Conservation (phyloP, 306 rosid species). For the Fragaria vesca region DNA sequence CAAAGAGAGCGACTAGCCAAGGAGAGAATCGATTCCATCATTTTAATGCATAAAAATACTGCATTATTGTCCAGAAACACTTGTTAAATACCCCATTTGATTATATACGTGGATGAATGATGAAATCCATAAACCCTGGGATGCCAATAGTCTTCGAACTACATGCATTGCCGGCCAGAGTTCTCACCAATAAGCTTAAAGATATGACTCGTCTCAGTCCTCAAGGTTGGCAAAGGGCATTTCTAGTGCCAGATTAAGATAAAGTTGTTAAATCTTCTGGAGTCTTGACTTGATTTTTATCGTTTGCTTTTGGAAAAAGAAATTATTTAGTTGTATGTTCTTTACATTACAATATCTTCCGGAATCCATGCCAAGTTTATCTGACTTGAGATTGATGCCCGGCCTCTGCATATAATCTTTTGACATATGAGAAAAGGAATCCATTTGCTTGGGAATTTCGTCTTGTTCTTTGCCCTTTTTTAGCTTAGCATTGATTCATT, state of each 20-base stretch:
- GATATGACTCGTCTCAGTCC: not conserved
- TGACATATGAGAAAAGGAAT: not conserved
- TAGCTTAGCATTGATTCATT: conserved; percentile 6
- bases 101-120: not conserved
- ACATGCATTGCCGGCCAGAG: not conserved
- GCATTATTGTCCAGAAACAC: not conserved
- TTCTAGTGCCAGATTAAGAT: not conserved
- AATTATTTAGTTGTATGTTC: not conserved
- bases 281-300: not conserved
- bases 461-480: not conserved
- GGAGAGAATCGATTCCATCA: not conserved
- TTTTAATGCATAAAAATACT: not conserved
- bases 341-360: conserved; percentile 1
- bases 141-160: not conserved
- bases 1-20: too few relatives aligned
- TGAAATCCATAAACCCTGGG: not conserved
- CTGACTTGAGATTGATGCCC: not conserved
- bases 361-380: not conserved
- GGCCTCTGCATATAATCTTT: not conserved
- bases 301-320: not conserved
- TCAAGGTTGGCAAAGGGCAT: not conserved
- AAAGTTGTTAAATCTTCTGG: not conserved
- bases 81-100: not conserved
- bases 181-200: not conserved
- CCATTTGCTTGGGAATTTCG: not conserved